Base-by-base conservation (phyloP, 768 basidiomycete genomes). In the Lactarius psammicola region DNA sequence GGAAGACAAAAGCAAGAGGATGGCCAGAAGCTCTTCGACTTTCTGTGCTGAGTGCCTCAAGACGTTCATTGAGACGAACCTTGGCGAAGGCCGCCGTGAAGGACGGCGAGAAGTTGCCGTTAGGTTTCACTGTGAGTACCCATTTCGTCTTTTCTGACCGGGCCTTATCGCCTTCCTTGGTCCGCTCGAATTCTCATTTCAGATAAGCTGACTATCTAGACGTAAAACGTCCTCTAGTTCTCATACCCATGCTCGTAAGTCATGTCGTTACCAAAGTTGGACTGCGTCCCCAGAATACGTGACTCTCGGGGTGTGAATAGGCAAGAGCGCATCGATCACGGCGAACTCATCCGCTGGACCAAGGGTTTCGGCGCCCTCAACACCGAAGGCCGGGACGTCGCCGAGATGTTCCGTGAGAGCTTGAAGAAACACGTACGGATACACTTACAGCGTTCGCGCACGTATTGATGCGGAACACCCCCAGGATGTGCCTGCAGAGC, bases 1-100 rank as follows among this genome's bases (percentile, higher is more conserved):
- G 1, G 97, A 99, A 74, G 97, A 73, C 97, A 98, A 76, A 99
- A 99, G 77, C 94, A 97, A 65, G 93, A 92, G 8, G 94, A 98
- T n/a, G 97, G 95, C 7, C 89, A 94, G 74, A 89, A 88, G 66
- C 79, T 99, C 59, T 98, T 99, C 70, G 97, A 99, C 78, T n/a
- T 99, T 99, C 73, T 98, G 96, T 74, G 97, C 94, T 0, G 89
- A 96, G 74, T 97, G 91, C 74, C 78, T 98, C 65, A 90, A 92
- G 76, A 87, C 85, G 8, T 99, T 98, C 76, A 82, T 98, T 69
- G 85, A 88, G 33, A 87, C 88, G 20, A 91, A 92, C 60, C 77
- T 87, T 18, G 81, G 79, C 15, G 79, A 79, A 30, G 85, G 82
- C n/a, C 11, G 76, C 78, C 3, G 77, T 86, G 34, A 78, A 80